phyloP scores from a whole-genome alignment of 805 yeast genomes.

The Zygosaccharomyces pseudorouxii region DNA sequence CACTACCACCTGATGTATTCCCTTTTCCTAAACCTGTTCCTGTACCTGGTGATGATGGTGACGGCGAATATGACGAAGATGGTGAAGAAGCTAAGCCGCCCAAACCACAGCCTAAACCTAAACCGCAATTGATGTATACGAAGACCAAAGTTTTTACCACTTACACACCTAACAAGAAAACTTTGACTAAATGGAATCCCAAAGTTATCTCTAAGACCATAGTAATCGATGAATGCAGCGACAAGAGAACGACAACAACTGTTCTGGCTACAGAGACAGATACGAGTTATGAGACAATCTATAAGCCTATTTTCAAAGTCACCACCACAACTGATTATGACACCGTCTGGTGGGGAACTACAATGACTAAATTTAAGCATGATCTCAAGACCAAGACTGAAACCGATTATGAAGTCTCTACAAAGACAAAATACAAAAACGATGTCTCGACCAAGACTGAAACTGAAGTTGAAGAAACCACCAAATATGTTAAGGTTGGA shows the following conservation, averaged over 20 bases:
- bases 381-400: slow-evolving; percentile 29
- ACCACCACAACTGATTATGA: slow-evolving; percentile 15
- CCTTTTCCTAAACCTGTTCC: slow-evolving; percentile 1
- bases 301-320: slow-evolving; percentile 4
- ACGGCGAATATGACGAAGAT: background rate
- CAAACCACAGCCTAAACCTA: background rate
- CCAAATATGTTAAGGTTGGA: slow-evolving; percentile 20
- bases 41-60: slow-evolving; percentile 2
- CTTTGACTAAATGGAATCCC: slow-evolving; percentile 14
- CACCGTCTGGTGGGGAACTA: slow-evolving; percentile 18
- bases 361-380: slow-evolving; percentile 29
- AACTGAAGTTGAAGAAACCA: slow-evolving; percentile 23
- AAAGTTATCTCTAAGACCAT: slow-evolving; percentile 8
- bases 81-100: slow-evolving; percentile 1
- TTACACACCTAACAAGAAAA: slow-evolving; percentile 14
- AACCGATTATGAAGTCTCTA: slow-evolving; percentile 18
- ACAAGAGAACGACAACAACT: slow-evolving; percentile 16
- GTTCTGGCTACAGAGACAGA: slow-evolving; percentile 4
- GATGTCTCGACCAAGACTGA: slow-evolving; percentile 23
- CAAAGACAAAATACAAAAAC: slow-evolving; percentile 18
- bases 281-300: slow-evolving; percentile 8
- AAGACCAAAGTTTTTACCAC: slow-evolving; percentile 14
- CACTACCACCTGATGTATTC: background rate
- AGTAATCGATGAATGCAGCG: slow-evolving; percentile 10
- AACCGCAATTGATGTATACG: slow-evolving; percentile 9